phyloP scores from a whole-genome alignment of 306 rosid species.

The Fragaria ananassa region DNA sequence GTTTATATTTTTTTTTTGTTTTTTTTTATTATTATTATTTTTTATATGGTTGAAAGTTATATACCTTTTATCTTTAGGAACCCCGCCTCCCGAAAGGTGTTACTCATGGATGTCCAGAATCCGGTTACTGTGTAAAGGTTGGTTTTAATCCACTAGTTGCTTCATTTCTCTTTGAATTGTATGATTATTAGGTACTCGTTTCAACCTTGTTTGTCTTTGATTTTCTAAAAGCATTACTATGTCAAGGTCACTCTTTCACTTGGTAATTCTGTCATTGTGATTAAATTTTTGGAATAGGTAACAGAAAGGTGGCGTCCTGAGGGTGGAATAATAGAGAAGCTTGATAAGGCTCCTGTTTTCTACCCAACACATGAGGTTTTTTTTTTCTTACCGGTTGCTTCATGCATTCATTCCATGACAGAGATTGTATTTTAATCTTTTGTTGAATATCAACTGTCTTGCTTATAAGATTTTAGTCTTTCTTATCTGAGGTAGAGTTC shows the following conservation, averaged over 20 bases:
- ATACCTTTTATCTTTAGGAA: conserved; percentile 34
- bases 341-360: conserved; percentile 66
- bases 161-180: conserved; percentile 17
- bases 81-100: conserved; percentile 59
- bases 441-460: conserved; percentile 18
- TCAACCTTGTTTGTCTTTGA: conserved; percentile 23
- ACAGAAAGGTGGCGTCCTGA: conserved; percentile 76
- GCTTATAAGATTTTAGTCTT: conserved; percentile 22
- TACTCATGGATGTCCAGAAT: conserved; percentile 52
- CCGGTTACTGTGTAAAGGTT: conserved; percentile 65
- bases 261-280: background rate
- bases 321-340: conserved; percentile 51
- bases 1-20: background rate
- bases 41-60: background rate
- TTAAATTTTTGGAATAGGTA: conserved; percentile 53
- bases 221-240: conserved; percentile 13
- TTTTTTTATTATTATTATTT: background rate
- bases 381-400: conserved; percentile 13
- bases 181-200: conserved; percentile 19
- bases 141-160: conserved; percentile 15
- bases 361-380: conserved; percentile 80
- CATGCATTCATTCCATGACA: background rate
- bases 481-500: conserved; percentile 18
- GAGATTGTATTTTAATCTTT: background rate
- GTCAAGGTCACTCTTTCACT: conserved; percentile 7